Evolutionary conservation across 495 filamentous ascomycete genomes (phyloP).

Genomic region (Penicillium paxilli): DNA sequence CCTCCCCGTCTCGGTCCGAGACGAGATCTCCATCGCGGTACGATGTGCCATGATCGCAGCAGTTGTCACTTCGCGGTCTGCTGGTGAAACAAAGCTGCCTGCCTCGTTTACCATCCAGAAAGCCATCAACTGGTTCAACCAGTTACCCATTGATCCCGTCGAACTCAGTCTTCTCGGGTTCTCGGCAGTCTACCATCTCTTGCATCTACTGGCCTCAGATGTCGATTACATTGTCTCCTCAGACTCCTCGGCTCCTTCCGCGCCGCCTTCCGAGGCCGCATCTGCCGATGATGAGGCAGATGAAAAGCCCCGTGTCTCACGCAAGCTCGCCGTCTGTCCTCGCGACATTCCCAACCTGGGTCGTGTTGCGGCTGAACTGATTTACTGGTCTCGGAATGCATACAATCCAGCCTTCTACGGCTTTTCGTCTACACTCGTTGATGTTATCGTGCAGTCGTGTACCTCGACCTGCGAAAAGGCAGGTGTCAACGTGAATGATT

Average conservation of each 20-base stretch:
- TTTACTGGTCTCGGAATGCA: conserved; percentile 49
- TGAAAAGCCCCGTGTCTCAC: conserved; percentile 19
- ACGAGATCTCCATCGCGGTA: conserved; percentile 70
- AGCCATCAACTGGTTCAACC: conserved; percentile 45
- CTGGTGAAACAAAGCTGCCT: conserved; percentile 34
- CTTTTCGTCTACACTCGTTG: conserved; percentile 37
- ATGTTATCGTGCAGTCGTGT: conserved; percentile 44
- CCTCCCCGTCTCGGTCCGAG: conserved; percentile 49
- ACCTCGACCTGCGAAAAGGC: conserved; percentile 35
- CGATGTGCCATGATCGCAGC: conserved; percentile 80
- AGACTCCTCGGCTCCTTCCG: conserved; percentile 34
- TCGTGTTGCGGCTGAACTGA: conserved; percentile 43
- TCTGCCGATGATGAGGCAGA: conserved; percentile 38
- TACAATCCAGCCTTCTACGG: conserved; percentile 51
- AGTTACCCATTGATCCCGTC: conserved; percentile 45
- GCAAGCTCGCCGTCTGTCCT: conserved; percentile 15
- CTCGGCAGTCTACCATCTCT: conserved; percentile 69
- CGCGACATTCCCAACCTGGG: conserved; percentile 39
- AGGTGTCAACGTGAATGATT: conserved; percentile 41
- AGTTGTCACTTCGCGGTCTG: conserved; percentile 51
- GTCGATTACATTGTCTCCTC: conserved; percentile 50
- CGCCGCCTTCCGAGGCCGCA: conserved; percentile 18
- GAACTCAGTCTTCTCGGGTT: conserved; percentile 74
- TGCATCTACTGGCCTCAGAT: conserved; percentile 55
- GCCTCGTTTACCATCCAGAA: conserved; percentile 42